Evolutionary conservation across 2,329 filamentous ascomycete species (phyloP).

Genomic region (Penicillium sp.): DNA sequence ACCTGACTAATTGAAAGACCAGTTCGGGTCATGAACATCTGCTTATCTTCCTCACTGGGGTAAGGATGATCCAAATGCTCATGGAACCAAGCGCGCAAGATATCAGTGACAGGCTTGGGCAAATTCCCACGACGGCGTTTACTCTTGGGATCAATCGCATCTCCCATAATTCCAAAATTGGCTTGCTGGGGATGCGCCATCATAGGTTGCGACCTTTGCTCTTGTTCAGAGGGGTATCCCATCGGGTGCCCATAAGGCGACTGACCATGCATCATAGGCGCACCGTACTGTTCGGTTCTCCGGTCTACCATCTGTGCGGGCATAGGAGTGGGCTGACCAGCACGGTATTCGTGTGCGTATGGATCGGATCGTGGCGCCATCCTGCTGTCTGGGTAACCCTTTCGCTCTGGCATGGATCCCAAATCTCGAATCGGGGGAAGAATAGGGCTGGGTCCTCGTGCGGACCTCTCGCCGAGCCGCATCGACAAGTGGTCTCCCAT

Average conservation of each 20-base stretch:
- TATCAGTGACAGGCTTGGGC: slow-evolving; percentile 85
- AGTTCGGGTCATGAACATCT: slow-evolving; percentile 73
- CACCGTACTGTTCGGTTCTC: slow-evolving; percentile 23
- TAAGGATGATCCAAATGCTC: slow-evolving; percentile 79
- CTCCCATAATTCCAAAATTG: slow-evolving; percentile 41
- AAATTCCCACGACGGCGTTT: slow-evolving; percentile 74
- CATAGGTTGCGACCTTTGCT: slow-evolving; percentile 32
- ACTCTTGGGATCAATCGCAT: slow-evolving; percentile 39
- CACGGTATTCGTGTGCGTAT: slow-evolving; percentile 28
- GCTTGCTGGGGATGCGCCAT: slow-evolving; percentile 33
- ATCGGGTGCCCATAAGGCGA: slow-evolving; percentile 29
- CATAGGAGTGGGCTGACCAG: slow-evolving; percentile 14
- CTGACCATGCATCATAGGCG: slow-evolving; percentile 28
- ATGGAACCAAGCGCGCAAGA: slow-evolving; percentile 76
- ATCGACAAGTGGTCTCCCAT: slow-evolving; percentile 23
- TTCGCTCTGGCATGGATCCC: slow-evolving; percentile 33
- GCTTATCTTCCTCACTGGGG: slow-evolving; percentile 84
- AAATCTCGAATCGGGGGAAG: slow-evolving; percentile 40
- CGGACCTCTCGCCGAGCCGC: slow-evolving; percentile 22
- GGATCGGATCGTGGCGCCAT: slow-evolving; percentile 29
- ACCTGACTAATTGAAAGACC: slow-evolving; percentile 71
- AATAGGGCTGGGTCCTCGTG: slow-evolving; percentile 37
- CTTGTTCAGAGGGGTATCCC: slow-evolving; percentile 33
- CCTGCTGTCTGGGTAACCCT: slow-evolving; percentile 29
- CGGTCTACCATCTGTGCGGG: slow-evolving; percentile 26